These are phyloP conservation scores for Pseudotsuga menziesii DNA, from an alignment of 75 land plant species.

Conservation along the genomic window DNA sequence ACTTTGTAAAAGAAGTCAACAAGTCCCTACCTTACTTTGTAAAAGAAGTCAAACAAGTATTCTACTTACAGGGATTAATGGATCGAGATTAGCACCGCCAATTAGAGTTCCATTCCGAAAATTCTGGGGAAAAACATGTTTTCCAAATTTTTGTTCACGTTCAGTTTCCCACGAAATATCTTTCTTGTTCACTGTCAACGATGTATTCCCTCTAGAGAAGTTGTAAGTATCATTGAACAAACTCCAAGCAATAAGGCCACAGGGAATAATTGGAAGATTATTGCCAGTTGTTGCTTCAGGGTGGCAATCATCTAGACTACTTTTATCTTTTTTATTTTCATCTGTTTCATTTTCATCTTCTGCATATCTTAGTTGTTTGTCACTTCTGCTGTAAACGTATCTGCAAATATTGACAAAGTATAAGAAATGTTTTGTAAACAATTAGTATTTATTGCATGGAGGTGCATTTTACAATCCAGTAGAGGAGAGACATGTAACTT, in stretches of 20 bases:
- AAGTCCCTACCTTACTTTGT: neutral
- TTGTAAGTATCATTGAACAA: conserved; percentile 53
- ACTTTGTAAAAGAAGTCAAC: neutral
- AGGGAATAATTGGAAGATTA: conserved; percentile 33
- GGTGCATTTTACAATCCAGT: too few relatives aligned
- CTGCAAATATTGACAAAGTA: conserved; percentile 11
- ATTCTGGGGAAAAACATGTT: conserved; percentile 33
- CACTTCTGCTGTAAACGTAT: conserved; percentile 64
- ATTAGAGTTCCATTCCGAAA: conserved; percentile 32
- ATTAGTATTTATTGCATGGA: too few relatives aligned
- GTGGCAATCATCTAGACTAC: conserved; percentile 27
- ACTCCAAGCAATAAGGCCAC: conserved; percentile 64
- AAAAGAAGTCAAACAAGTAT: neutral
- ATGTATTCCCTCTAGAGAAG: conserved; percentile 7
- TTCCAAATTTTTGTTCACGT: conserved; percentile 31
- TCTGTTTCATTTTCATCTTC: conserved; percentile 5
- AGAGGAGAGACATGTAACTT: too few relatives aligned
- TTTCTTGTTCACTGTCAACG: conserved; percentile 17
- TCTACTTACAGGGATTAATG: conserved; percentile 23
- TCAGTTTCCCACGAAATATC: conserved; percentile 48
- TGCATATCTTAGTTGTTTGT: conserved; percentile 21
- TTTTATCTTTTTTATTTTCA: too few relatives aligned
- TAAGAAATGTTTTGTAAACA: neutral
- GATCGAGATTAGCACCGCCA: conserved; percentile 43
- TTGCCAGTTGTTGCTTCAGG: conserved; percentile 26